phyloP scores from a whole-genome alignment of 768 basidiomycete genomes.

The Lentinus tigrinus region DNA sequence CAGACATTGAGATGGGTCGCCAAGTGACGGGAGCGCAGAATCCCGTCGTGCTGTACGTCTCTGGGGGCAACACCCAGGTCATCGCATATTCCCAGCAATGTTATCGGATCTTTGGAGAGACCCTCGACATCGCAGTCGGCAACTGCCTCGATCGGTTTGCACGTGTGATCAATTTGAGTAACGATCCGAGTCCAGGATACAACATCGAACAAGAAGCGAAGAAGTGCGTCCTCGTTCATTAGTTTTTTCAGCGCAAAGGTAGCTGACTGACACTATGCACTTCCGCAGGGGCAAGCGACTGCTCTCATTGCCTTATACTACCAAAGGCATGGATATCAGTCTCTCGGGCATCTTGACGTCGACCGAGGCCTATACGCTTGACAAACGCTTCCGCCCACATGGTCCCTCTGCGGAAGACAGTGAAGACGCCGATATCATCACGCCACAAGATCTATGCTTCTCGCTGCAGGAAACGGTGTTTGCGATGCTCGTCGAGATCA shows the following conservation, averaged over 20 bases:
- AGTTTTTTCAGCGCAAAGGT: not conserved
- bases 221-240: slow-evolving; percentile 47
- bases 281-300: slow-evolving; percentile 74
- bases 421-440: slow-evolving; percentile 73
- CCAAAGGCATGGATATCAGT: slow-evolving; percentile 98
- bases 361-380: slow-evolving; percentile 81
- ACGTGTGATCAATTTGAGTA: slow-evolving; percentile 88
- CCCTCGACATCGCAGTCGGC: slow-evolving; percentile 98
- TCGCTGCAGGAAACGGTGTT: slow-evolving; percentile 96
- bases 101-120: slow-evolving; percentile 98
- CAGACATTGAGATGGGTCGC: slow-evolving; percentile 99
- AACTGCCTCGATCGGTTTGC: slow-evolving; percentile 98
- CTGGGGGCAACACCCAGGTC: slow-evolving; percentile 98
- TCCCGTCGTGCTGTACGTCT: slow-evolving; percentile 96
- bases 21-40: slow-evolving; percentile 92
- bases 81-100: slow-evolving; percentile 98
- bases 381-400: slow-evolving; percentile 74
- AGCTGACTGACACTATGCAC: not conserved
- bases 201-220: slow-evolving; percentile 97
- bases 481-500: slow-evolving; percentile 98
- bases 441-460: slow-evolving; percentile 95
- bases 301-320: slow-evolving; percentile 86
- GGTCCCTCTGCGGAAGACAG: slow-evolving; percentile 39
- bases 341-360: slow-evolving; percentile 92
- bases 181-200: slow-evolving; percentile 94